phyloP scores from a whole-genome alignment of 345 rosid genomes.

The Capsella bursapastoris region DNA sequence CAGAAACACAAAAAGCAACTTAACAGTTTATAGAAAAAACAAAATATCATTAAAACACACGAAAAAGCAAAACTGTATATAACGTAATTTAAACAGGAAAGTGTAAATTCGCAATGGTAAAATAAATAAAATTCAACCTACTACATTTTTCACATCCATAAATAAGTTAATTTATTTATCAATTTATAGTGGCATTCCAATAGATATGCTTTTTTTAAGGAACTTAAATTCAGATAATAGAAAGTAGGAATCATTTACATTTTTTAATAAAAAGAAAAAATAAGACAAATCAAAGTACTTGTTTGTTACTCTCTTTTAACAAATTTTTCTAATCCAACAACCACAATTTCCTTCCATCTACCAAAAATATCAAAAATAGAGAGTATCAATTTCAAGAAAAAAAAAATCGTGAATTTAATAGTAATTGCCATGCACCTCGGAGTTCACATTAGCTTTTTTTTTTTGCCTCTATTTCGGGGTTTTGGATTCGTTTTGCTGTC shows the following conservation, averaged over 20 bases:
- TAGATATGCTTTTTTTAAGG: neutral
- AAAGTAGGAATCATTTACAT: constrained; percentile 31
- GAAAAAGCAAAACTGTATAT: neutral
- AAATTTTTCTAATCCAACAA: constrained; percentile 12
- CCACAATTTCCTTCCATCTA: constrained; percentile 23
- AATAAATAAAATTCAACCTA: neutral
- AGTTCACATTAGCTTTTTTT: constrained; percentile 26
- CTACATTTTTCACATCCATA: too few relatives aligned
- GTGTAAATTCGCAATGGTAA: neutral
- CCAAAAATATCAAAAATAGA: constrained; percentile 30
- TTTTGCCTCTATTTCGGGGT: constrained; percentile 28
- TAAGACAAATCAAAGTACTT: neutral
- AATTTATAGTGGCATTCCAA: neutral
- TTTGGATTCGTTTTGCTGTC: constrained; percentile 14
- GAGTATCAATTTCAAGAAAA: constrained; percentile 32
- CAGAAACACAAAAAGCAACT: constrained; percentile 36
- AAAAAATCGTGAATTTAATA: constrained; percentile 17
- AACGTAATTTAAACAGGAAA: neutral
- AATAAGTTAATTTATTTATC: too few relatives aligned
- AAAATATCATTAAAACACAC: constrained; percentile 21
- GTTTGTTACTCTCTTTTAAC: constrained; percentile 21
- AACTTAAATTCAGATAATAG: neutral
- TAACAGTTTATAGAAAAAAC: constrained; percentile 16
- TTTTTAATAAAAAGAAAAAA: neutral
- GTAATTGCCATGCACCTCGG: constrained; percentile 40